Percentiles rank a stretch among this genome's conserved stretches.
These are phyloP conservation scores for Neurospora sp. DNA, from an alignment of 495 filamentous ascomycete species.

Conservation along the genomic window DNA sequence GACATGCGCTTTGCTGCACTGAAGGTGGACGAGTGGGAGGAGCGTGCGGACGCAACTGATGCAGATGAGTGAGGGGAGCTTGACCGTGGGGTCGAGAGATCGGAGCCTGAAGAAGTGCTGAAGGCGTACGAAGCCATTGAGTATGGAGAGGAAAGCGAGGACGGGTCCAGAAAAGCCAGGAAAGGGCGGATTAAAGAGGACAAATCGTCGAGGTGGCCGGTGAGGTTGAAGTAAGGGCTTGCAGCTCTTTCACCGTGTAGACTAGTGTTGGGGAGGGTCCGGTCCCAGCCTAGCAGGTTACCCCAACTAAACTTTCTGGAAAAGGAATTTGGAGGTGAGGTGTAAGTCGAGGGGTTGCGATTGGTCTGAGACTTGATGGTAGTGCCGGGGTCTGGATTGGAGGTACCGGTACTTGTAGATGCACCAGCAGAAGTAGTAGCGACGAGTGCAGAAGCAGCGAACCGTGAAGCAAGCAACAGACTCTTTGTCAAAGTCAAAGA, in stretches of 20 bases:
- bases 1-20: slow-evolving; percentile 40
- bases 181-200: slow-evolving; percentile 7
- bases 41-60: slow-evolving; percentile 35
- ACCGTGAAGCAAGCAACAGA: neutral
- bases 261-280: neutral
- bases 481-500: neutral
- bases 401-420: neutral
- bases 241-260: slow-evolving; percentile 12
- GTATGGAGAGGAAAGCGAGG: slow-evolving; percentile 14
- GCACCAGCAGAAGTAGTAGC: neutral
- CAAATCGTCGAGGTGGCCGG: neutral
- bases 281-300: neutral
- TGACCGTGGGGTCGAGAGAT: slow-evolving; percentile 45
- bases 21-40: slow-evolving; percentile 41
- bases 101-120: slow-evolving; percentile 35
- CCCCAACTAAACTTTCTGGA: neutral
- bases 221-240: slow-evolving; percentile 10
- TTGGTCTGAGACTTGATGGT: neutral
- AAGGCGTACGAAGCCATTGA: slow-evolving; percentile 42
- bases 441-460: neutral
- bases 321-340: neutral
- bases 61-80: slow-evolving; percentile 34
- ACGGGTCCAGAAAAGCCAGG: slow-evolving; percentile 14
- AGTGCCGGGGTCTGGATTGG: neutral
- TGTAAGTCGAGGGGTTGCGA: neutral